phyloP scores from a whole-genome alignment of 805 yeast genomes.

The Teunomyces barrocoloradensis region DNA sequence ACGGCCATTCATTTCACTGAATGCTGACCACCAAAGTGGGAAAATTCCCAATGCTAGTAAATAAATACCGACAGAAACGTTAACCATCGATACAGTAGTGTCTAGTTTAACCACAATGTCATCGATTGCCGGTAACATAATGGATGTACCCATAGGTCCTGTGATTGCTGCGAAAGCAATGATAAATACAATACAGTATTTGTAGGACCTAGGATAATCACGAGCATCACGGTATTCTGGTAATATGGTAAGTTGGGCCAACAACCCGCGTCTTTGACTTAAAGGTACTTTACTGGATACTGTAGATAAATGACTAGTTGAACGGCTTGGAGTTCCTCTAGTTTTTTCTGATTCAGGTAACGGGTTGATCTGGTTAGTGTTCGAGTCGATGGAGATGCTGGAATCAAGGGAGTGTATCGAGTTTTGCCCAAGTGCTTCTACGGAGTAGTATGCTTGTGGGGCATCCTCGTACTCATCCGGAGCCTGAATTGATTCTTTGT shows the following conservation, averaged over 20 bases:
- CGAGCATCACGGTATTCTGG: conserved; percentile 78
- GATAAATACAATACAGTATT: conserved; percentile 55
- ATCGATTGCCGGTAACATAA: conserved; percentile 74
- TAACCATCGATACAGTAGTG: conserved; percentile 60
- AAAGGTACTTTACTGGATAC: conserved; percentile 26
- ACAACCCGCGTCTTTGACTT: conserved; percentile 55
- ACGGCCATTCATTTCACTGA: conserved; percentile 74
- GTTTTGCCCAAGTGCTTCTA: neutral
- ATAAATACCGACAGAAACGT: conserved; percentile 78
- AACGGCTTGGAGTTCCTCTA: neutral
- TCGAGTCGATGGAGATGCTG: conserved; percentile 2
- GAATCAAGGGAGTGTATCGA: conserved; percentile 1
- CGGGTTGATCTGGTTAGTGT: conserved; percentile 1
- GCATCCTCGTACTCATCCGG: neutral
- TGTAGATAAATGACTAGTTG: neutral
- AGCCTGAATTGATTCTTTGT: neutral
- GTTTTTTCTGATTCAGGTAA: neutral
- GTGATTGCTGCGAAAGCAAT: conserved; percentile 73
- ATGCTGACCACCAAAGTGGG: conserved; percentile 87
- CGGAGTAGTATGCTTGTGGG: neutral
- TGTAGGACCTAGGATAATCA: conserved; percentile 50
- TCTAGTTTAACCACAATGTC: conserved; percentile 53
- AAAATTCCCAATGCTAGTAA: conserved; percentile 70
- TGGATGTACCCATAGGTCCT: conserved; percentile 90
- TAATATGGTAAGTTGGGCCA: conserved; percentile 48